A percentile compares a stretch with the other conserved stretches of the same genome.
These are phyloP conservation scores for Salix suchowensis DNA, from an alignment of 345 rosid species.

Conservation along the genomic window DNA sequence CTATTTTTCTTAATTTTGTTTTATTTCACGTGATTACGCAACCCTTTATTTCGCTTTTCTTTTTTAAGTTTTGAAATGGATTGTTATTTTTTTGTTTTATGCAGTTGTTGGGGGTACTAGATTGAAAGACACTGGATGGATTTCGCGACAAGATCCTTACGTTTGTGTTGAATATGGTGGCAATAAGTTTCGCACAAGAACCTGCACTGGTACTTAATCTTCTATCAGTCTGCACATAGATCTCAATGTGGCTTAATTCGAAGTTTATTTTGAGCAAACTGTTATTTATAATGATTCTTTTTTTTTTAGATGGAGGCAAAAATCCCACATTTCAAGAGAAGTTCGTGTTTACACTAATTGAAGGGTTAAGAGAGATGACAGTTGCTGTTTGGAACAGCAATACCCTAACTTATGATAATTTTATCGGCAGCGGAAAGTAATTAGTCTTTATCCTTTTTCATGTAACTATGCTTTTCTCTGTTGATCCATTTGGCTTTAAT, in stretches of 20 bases:
- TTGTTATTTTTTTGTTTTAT: not conserved
- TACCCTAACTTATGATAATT: constrained; percentile 52
- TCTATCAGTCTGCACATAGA: not conserved
- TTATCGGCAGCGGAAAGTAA: constrained; percentile 89
- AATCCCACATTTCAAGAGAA: constrained; percentile 87
- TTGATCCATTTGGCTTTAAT: not conserved
- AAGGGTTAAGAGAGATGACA: constrained; percentile 70
- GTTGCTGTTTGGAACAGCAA: constrained; percentile 64
- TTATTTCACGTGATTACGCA: too few relatives aligned
- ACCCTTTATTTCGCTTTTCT: too few relatives aligned
- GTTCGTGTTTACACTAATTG: constrained; percentile 64
- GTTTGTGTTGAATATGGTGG: constrained; percentile 34
- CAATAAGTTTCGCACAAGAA: constrained; percentile 25
- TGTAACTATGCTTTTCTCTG: not conserved
- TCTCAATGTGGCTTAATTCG: not conserved
- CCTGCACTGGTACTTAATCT: constrained; percentile 23
- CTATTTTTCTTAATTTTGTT: not conserved
- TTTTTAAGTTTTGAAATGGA: not conserved
- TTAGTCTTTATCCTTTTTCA: not conserved
- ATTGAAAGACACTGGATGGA: constrained; percentile 36
- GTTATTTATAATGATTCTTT: not conserved
- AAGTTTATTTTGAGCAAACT: not conserved
- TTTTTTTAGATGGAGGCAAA: constrained; percentile 65
- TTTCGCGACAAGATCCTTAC: constrained; percentile 33
- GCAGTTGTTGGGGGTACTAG: constrained; percentile 25